Base-by-base conservation (phyloP, 1,284 basidiomycete species). In the Pascua guehoae region DNA sequence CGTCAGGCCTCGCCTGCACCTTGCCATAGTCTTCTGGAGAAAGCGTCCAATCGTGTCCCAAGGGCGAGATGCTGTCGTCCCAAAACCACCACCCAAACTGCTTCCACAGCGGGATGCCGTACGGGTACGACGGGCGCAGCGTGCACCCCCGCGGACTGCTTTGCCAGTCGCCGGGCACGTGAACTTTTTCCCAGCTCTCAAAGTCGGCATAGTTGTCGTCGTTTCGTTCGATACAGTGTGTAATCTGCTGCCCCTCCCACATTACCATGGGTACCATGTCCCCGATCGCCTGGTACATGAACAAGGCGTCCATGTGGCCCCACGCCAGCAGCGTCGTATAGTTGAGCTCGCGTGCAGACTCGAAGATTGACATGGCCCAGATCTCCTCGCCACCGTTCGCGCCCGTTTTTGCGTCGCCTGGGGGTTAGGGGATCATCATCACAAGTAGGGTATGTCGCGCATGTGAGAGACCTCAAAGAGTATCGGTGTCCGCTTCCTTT, bases 261-360 rank as follows among this genome's bases (percentile, higher is more conserved):
- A 75, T 50, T 24, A 74, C 58, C 32, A 66, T 47, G 10, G 57
- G 52, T 24, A 74, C 65, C 12, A 56, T 38, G 41, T 60, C 58
- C 14, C 65, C 58, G 15, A 74, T 59, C 37, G 58, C 60, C 49
- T 70, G 64, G 57, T 75, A 73, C 16, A 72, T 57, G 12, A 66
- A 57, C 17, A 70, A 53, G 9, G 67, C 63, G 36, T 73, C 70
- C 51, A 65, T 58, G 15, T 53, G 41, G 18, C 60, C 59, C 47
- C 56, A 57, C 2, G 61, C 58, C 56, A 66, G 67, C 5, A 75
- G 48, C 2, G 67, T 44, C 11, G 71, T 70, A 51, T 67, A 66
- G 47, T 67, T 67, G 38, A 70, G 57, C 2, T 57, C 24, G 24
- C 24, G 24, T 7, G 24, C 24, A 32, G 24, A 55, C 8, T 51